A percentile compares a stretch with the other conserved stretches of the same genome.
phyloP scores from a whole-genome alignment of 192 early-diverging fungal genomes.

The Endogone sp. region DNA sequence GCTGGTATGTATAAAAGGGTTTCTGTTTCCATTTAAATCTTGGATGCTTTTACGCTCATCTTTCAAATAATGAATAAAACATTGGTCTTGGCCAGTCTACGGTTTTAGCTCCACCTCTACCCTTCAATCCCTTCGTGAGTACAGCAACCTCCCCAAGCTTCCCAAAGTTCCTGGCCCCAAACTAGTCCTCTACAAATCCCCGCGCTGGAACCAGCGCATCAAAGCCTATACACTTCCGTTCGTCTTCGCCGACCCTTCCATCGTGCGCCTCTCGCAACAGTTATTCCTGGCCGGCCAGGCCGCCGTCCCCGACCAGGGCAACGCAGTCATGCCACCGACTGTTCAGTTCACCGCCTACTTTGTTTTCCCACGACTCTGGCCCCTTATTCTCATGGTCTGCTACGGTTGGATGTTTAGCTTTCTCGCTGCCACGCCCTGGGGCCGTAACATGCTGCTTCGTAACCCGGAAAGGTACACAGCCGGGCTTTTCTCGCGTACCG shows the following conservation, averaged over 20 bases:
- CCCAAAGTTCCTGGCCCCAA: constrained; percentile 42
- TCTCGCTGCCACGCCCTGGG: constrained; percentile 44
- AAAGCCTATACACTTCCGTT: constrained; percentile 47
- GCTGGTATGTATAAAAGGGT: constrained; percentile 37
- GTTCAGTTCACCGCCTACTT: constrained; percentile 63
- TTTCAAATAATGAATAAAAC: too few relatives aligned
- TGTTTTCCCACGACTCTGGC: constrained; percentile 36
- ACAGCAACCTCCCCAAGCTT: constrained; percentile 32
- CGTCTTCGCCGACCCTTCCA: constrained; percentile 47
- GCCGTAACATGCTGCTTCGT: constrained; percentile 49
- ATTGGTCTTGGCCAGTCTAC: constrained; percentile 35
- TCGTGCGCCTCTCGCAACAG: constrained; percentile 51
- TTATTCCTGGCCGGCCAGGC: constrained; percentile 43
- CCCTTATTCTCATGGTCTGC: constrained; percentile 10
- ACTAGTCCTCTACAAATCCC: constrained; percentile 36
- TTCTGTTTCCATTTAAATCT: too few relatives aligned
- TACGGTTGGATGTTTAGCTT: constrained; percentile 35
- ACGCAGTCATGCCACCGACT: constrained; percentile 33
- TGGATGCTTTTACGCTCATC: too few relatives aligned
- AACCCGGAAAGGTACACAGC: constrained; percentile 56
- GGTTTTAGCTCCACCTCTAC: constrained; percentile 36
- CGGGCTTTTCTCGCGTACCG: constrained; percentile 52
- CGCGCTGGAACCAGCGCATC: constrained; percentile 43
- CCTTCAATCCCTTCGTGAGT: constrained; percentile 40
- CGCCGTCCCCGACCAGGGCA: constrained; percentile 19